Conservation (phyloP, 192 early-diverging fungal genomes). For the Geranomyces variabilis region DNA sequence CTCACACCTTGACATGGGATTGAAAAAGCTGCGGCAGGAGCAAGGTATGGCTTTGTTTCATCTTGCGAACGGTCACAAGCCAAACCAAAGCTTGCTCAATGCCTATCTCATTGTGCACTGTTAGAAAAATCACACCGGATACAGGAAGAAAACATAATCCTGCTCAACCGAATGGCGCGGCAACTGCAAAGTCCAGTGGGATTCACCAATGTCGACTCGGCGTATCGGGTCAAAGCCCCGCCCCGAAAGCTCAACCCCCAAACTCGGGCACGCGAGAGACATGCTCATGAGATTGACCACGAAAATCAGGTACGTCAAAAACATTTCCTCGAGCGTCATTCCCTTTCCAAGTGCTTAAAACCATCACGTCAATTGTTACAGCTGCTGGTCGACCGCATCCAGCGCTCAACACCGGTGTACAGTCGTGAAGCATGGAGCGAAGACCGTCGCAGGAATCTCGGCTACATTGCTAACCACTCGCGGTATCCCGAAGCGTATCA, state of each 20-base stretch:
- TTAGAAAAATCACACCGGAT: slow-evolving; percentile 42
- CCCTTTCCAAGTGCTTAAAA: background rate
- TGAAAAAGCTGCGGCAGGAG: slow-evolving; percentile 40
- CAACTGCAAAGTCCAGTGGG: slow-evolving; percentile 38
- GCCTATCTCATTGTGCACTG: too few species aligned
- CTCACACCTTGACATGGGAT: slow-evolving; percentile 39
- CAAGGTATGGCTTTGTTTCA: slow-evolving; percentile 40
- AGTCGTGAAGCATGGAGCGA: slow-evolving; percentile 46
- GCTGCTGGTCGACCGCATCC: slow-evolving; percentile 44
- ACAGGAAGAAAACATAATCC: slow-evolving; percentile 47
- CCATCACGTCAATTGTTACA: slow-evolving; percentile 8
- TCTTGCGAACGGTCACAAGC: too few species aligned
- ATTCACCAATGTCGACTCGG: slow-evolving; percentile 39
- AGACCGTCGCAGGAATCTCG: slow-evolving; percentile 48
- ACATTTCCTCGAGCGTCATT: too few species aligned
- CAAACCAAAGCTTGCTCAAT: too few species aligned
- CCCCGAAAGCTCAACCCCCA: slow-evolving; percentile 38
- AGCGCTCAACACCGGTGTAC: slow-evolving; percentile 41
- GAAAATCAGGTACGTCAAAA: slow-evolving; percentile 42
- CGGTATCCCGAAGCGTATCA: slow-evolving; percentile 48
- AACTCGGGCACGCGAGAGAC: slow-evolving; percentile 28
- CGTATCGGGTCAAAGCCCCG: slow-evolving; percentile 30
- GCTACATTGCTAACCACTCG: slow-evolving; percentile 43
- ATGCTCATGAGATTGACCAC: slow-evolving; percentile 42
- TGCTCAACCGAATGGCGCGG: slow-evolving; percentile 53